Evolutionary conservation across 2,329 filamentous ascomycete species (phyloP).

Genomic region (Scorias spongiosa): DNA sequence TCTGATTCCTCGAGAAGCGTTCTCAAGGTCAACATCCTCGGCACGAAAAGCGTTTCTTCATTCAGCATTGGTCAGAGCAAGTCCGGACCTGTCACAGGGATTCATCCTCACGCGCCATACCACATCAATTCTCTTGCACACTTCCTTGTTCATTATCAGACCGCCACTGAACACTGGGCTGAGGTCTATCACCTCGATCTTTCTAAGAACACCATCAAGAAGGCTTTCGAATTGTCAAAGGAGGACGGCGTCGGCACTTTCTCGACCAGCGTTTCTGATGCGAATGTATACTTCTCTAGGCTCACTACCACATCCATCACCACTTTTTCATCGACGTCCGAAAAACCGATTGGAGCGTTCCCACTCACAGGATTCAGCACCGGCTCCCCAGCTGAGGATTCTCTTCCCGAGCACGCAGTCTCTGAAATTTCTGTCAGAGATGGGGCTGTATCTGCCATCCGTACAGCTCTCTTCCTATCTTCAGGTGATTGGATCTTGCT

Average conservation of each 20-base stretch:
- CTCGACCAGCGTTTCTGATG: conserved; percentile 59
- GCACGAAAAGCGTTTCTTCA: conserved; percentile 28
- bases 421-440: conserved; percentile 70
- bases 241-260: conserved; percentile 58
- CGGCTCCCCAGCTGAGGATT: conserved; percentile 7
- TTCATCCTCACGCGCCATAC: conserved; percentile 58
- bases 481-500: conserved; percentile 68
- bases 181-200: conserved; percentile 75
- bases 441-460: conserved; percentile 54
- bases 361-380: conserved; percentile 32
- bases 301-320: conserved; percentile 59
- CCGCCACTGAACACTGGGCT: conserved; percentile 56
- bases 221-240: conserved; percentile 65
- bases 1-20: conserved; percentile 46
- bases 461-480: conserved; percentile 53
- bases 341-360: conserved; percentile 66
- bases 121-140: conserved; percentile 58
- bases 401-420: conserved; percentile 46
- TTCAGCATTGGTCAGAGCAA: conserved; percentile 27
- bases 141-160: conserved; percentile 72
- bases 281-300: conserved; percentile 80
- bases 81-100: conserved; percentile 29
- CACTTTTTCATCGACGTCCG: conserved; percentile 61
- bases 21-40: conserved; percentile 56
- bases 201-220: conserved; percentile 51